Conservation (phyloP, 768 basidiomycete species). For the Naganishia kalamii region DNA sequence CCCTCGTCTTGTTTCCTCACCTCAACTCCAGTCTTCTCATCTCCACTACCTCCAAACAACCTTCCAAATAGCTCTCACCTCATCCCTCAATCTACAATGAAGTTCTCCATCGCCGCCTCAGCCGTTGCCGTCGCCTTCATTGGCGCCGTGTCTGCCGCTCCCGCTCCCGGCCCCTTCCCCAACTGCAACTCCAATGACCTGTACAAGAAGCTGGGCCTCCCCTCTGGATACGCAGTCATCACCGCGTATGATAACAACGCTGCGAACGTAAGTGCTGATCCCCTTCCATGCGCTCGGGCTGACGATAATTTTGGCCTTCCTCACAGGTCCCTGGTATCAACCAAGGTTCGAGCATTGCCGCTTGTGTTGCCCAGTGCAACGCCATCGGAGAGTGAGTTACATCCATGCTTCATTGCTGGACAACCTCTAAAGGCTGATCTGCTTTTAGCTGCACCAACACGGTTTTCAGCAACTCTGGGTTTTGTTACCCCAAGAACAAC, state of each 20-base stretch:
- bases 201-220: not conserved
- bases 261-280: not conserved
- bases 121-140: not conserved
- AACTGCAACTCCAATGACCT: slow-evolving; percentile 1
- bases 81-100: not conserved
- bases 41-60: not conserved
- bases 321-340: not conserved
- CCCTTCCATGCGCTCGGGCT: not conserved
- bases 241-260: not conserved
- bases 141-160: slow-evolving; percentile 7
- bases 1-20: not conserved
- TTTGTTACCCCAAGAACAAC: slow-evolving; percentile 1
- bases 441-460: not conserved
- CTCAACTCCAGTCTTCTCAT: not conserved
- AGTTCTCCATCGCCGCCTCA: slow-evolving; percentile 4
- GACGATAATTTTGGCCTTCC: not conserved
- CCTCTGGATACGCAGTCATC: not conserved
- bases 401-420: not conserved
- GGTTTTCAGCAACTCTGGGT: not conserved
- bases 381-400: not conserved
- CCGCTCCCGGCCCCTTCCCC: not conserved
- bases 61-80: not conserved
- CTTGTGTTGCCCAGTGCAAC: not conserved
- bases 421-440: not conserved
- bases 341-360: not conserved